Conservation (phyloP, 2,329 filamentous ascomycete genomes). For the Phialemoniopsis sp. region DNA sequence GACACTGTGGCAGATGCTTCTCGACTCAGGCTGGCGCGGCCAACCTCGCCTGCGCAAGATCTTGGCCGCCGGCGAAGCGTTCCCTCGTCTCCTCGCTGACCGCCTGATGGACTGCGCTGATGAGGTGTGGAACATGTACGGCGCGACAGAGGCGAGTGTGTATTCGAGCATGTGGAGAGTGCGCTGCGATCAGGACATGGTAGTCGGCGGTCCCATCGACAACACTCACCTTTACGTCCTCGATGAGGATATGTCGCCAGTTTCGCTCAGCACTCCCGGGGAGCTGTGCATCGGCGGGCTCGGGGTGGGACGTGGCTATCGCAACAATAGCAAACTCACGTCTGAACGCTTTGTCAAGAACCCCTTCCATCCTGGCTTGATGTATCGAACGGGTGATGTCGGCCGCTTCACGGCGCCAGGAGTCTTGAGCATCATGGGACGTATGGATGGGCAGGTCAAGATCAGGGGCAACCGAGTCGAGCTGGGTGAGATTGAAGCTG, state of each 20-base stretch:
- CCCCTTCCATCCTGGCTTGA: conserved; percentile 13
- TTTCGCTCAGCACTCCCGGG: conserved; percentile 29
- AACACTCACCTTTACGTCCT: conserved; percentile 35
- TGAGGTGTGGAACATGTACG: conserved; percentile 20
- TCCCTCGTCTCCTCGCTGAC: conserved; percentile 17
- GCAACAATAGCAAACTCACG: conserved; percentile 13
- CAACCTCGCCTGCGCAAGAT: conserved; percentile 16
- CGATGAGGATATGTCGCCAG: conserved; percentile 25
- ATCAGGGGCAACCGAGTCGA: conserved; percentile 21
- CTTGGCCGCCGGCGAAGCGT: conserved; percentile 19
- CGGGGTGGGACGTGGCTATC: conserved; percentile 25
- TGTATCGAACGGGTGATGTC: conserved; percentile 20
- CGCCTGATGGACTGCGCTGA: conserved; percentile 21
- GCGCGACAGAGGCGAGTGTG: conserved; percentile 20
- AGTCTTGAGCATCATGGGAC: conserved; percentile 14
- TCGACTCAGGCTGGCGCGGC: conserved; percentile 14
- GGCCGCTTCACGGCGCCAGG: conserved; percentile 10
- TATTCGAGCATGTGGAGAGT: conserved; percentile 19
- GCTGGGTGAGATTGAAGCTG: conserved; percentile 20
- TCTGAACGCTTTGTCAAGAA: conserved; percentile 14
- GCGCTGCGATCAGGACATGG: conserved; percentile 11
- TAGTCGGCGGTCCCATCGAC: conserved; percentile 17
- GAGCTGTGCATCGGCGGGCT: conserved; percentile 25
- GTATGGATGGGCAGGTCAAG: conserved; percentile 21
- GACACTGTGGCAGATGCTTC: conserved; percentile 24